These are phyloP conservation scores for Elasticomyces elasticus DNA, from an alignment of 495 filamentous ascomycete species.

Conservation along the genomic window DNA sequence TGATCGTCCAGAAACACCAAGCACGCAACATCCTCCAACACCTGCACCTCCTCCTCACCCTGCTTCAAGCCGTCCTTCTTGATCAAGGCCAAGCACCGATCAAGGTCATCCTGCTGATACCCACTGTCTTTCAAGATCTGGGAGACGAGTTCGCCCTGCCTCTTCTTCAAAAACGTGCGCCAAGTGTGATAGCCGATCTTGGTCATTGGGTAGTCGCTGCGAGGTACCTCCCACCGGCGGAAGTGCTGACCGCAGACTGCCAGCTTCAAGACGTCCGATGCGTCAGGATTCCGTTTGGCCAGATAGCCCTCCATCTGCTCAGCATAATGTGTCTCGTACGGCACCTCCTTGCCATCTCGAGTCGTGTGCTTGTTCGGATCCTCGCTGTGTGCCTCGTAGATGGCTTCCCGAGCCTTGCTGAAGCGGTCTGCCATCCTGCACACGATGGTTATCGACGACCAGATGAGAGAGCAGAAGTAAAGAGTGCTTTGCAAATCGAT, in stretches of 20 bases:
- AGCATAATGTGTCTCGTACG: conserved; percentile 74
- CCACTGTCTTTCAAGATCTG: conserved; percentile 45
- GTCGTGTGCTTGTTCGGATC: conserved; percentile 49
- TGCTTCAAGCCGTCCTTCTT: conserved; percentile 54
- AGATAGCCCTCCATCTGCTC: conserved; percentile 67
- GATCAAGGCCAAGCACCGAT: conserved; percentile 50
- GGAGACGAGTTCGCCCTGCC: conserved; percentile 53
- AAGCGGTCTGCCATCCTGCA: conserved; percentile 11
- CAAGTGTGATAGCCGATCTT: conserved; percentile 64
- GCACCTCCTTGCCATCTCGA: conserved; percentile 35
- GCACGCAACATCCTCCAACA: conserved; percentile 75
- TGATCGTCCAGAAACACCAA: conserved; percentile 79
- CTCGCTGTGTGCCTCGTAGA: conserved; percentile 61
- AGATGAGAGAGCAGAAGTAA: too few species aligned
- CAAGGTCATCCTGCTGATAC: conserved; percentile 39
- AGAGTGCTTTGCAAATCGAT: background rate
- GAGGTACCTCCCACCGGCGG: conserved; percentile 68
- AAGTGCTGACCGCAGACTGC: conserved; percentile 78
- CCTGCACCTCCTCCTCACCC: conserved; percentile 54
- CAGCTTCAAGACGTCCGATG: conserved; percentile 54
- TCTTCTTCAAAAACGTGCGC: conserved; percentile 59
- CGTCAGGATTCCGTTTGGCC: conserved; percentile 39
- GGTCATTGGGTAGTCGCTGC: conserved; percentile 55
- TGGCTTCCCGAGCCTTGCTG: conserved; percentile 46
- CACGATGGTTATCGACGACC: background rate